Evolutionary conservation across 2,329 filamentous ascomycete species (phyloP), one percentile per base, ranked within the genome.

Genomic region (Aspergillus tubingensis): DNA sequence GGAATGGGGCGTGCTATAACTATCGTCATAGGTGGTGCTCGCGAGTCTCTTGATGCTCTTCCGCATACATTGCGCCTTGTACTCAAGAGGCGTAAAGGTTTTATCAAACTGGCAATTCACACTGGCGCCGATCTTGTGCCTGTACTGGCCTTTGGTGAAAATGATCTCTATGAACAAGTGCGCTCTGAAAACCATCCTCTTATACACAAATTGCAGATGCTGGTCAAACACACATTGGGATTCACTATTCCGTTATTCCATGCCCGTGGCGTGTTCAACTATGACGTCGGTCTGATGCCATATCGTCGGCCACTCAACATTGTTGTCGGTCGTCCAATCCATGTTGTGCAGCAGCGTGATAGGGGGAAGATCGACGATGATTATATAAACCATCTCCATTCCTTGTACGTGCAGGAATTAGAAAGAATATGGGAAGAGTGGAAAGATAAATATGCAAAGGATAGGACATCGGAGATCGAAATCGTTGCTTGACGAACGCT

Each of bases 1-100:
- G 94, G 93, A 25, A 94, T 93, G 88, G 93, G 95, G 15, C 90
- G 93, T n/a, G 93, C 91, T 52, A 96, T 98, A 60, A 97, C 95
- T 2, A 96, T 99, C 68, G 95, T 98, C 17, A 84, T 98, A 47
- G 95, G 95, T 53, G 95, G 95, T 8, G 95, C 95, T 3, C 86
- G 92, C 15, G 95, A 99, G 78, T 95, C 91, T 1, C 87, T 99
- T 2, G 91, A 96, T 73, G 92, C 94, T 0, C 87, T 90, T 62
- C 95, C 95, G 0, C 86, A 90, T 54, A 86, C 84, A 13, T 77
- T 97, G 59, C 87, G 88, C 5, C 84, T 98, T 8, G 88, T 98
- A 3, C 83, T 98, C 52, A 88, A 89, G 66, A 86, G 90, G 49
- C 89, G 95, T 58, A 96, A 96, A 72, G 94, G 94, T 8, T 98